Conservation (phyloP, 805 yeast genomes). For the Brettanomyces sp. region DNA sequence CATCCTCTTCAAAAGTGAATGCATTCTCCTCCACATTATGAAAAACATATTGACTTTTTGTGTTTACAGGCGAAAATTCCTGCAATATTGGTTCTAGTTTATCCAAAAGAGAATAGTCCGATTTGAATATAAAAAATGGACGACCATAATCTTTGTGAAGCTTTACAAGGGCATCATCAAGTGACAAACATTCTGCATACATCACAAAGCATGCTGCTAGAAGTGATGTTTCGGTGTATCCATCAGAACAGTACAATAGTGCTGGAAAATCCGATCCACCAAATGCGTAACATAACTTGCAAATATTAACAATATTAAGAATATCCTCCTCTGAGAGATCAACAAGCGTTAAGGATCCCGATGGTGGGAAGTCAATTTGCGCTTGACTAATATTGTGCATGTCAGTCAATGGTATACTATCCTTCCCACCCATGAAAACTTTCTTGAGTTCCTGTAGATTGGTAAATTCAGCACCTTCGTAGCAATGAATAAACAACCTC, state of each 20-base stretch:
- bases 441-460: slow-evolving; percentile 26
- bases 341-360: slow-evolving; percentile 76
- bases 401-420: slow-evolving; percentile 16
- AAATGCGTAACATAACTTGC: slow-evolving; percentile 52
- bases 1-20: slow-evolving; percentile 14
- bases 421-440: slow-evolving; percentile 11
- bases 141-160: slow-evolving; percentile 58
- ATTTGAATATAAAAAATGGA: slow-evolving; percentile 76
- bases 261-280: slow-evolving; percentile 30
- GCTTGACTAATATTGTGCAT: slow-evolving; percentile 23
- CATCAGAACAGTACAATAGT: slow-evolving; percentile 75
- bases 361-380: slow-evolving; percentile 57
- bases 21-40: neutral
- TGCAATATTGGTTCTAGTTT: slow-evolving; percentile 57
- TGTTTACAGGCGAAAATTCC: slow-evolving; percentile 43
- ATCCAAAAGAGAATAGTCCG: slow-evolving; percentile 58
- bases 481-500: slow-evolving; percentile 49
- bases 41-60: neutral
- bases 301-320: slow-evolving; percentile 53
- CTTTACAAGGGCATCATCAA: slow-evolving; percentile 58
- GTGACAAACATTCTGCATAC: slow-evolving; percentile 48
- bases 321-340: slow-evolving; percentile 56
- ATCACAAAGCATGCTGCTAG: slow-evolving; percentile 62
- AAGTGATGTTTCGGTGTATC: slow-evolving; percentile 86
- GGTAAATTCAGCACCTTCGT: slow-evolving; percentile 51